Base-by-base conservation (phyloP, 1,284 basidiomycete species). In the Ustilago vetiveriae region DNA sequence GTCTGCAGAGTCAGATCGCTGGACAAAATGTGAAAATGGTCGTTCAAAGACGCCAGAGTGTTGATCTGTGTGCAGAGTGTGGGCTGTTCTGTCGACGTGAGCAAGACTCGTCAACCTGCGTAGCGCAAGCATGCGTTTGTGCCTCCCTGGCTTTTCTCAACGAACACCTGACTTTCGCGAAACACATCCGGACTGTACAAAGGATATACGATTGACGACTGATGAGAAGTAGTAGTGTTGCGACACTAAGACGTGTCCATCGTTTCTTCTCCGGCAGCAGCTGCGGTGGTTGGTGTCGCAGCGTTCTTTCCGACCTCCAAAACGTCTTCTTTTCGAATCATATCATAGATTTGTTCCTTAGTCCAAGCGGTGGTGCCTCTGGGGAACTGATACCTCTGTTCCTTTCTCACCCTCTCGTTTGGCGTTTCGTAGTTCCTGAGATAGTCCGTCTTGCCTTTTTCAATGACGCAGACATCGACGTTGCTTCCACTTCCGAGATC, bases 401-500 rank as follows among this genome's bases (percentile, higher is more conserved):
- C 80, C 69, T 81, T 81, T 21, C 58, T 43, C 4, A 71, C 80
- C 10, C 80, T 53, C 50, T 81, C 73, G 49, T 81, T 81, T 13
- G 79, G 79, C 32, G 63, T 80, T 9, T 66, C 68, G 64, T 78
- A 79, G 55, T 80, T 79, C 35, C 80, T 54, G 37, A 79, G 52
- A 42, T 75, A 74, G 44, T 82, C 75, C 1, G 80, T 80, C 42
- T 63, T 60, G n/a, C 60, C 44, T 41, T 81, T 76, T 22, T 76
- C 75, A 54, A 99, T 96, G 60, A 98, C 88, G 82, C 93, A 95
- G 0, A 94, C 94, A 82, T 99, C 96, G 75, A 98, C 89, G 82
- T 99, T 98, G 19, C 91, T 94, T 47, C 96, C 96, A 0, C 94
- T 97, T 9, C 96, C 96, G 36, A 98, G 87, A 85, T 99, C 96